Conservation (phyloP, 352 stramenopile genomes). For the Thraustotheca clavata region DNA sequence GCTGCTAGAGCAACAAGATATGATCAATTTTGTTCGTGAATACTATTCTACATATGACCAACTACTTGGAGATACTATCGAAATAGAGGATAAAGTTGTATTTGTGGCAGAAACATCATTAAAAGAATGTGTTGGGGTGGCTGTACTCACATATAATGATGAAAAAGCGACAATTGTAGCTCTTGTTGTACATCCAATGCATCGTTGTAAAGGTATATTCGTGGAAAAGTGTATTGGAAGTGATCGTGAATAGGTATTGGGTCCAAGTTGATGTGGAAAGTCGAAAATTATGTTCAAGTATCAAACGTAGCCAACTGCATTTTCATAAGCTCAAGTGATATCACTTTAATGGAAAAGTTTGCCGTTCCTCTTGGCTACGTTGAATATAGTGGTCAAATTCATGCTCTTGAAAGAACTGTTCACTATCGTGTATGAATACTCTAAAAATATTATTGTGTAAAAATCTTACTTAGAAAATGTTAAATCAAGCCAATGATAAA, state of each 20-base stretch:
- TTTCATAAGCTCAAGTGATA: neutral
- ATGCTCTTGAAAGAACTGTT: neutral
- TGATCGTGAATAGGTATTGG: neutral
- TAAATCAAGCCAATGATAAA: neutral
- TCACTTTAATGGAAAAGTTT: neutral
- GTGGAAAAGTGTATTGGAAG: neutral
- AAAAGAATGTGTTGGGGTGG: too few species aligned
- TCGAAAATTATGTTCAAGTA: neutral
- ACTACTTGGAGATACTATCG: neutral
- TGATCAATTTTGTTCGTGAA: neutral
- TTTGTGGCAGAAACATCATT: constrained; percentile 1
- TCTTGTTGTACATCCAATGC: neutral
- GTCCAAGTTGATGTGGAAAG: neutral
- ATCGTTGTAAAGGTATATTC: neutral
- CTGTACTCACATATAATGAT: neutral
- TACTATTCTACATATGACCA: neutral
- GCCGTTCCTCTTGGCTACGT: neutral
- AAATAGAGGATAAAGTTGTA: neutral
- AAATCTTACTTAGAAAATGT: constrained; percentile 1
- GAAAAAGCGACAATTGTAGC: neutral
- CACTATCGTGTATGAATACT: constrained; percentile 12
- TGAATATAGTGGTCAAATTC: neutral
- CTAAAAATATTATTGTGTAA: neutral
- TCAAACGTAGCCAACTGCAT: neutral
- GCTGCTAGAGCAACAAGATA: neutral